Evolutionary conservation across 331 rosid species (phyloP).

Genomic region (Prunus yedoensis): DNA sequence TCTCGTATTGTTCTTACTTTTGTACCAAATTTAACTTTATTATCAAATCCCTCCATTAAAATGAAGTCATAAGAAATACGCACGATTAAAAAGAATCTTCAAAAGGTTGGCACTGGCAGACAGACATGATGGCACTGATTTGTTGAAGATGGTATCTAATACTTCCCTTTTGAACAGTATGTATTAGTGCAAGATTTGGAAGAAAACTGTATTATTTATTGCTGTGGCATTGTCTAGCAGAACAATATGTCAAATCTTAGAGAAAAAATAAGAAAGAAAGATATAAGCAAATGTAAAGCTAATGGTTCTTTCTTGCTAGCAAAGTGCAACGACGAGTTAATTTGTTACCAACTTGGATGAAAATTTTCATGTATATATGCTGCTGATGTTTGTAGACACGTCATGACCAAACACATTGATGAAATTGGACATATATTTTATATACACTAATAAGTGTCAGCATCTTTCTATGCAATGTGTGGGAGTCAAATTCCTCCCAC

Average conservation of each 20-base stretch:
- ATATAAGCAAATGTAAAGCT: slow-evolving; percentile 4
- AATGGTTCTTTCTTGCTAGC: neutral
- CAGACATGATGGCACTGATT: neutral
- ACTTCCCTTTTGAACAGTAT: neutral
- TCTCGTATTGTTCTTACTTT: too few relatives aligned
- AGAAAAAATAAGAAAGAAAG: neutral
- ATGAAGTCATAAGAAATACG: too few relatives aligned
- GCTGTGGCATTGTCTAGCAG: slow-evolving; percentile 16
- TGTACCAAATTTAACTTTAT: too few relatives aligned
- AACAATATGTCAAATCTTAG: slow-evolving; percentile 55
- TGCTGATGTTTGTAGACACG: neutral
- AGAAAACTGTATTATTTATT: slow-evolving; percentile 5
- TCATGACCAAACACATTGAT: neutral
- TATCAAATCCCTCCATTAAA: too few relatives aligned
- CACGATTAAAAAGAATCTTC: neutral
- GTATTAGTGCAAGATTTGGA: neutral
- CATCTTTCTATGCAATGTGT: neutral
- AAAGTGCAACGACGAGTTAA: neutral
- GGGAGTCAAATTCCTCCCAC: too few relatives aligned
- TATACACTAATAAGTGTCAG: too few relatives aligned
- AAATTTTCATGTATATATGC: neutral
- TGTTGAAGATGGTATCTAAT: slow-evolving; percentile 13
- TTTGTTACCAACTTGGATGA: too few relatives aligned
- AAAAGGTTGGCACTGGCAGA: neutral
- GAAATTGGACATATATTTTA: neutral